Evolutionary conservation across 805 yeast genomes (phyloP).

Genomic region (Candida morakotiae): DNA sequence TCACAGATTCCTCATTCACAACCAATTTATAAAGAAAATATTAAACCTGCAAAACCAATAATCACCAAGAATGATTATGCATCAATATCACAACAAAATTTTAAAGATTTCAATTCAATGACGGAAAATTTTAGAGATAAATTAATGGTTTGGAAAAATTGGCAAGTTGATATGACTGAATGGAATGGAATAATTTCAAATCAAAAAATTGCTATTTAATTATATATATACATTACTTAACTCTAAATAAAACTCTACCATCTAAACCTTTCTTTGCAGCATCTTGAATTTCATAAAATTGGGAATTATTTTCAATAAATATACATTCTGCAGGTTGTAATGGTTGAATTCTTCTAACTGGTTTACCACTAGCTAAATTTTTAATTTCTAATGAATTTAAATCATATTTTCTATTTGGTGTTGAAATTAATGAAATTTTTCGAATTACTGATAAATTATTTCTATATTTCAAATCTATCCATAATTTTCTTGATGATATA

Average conservation of each 20-base stretch:
- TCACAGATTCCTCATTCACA: background rate
- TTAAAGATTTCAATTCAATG: constrained; percentile 20
- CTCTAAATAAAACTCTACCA: constrained; percentile 83
- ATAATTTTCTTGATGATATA: constrained; percentile 76
- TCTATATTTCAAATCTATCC: constrained; percentile 90
- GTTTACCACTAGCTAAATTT: constrained; percentile 70
- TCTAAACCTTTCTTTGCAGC: constrained; percentile 70
- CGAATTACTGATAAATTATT: constrained; percentile 73
- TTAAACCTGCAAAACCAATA: constrained; percentile 25
- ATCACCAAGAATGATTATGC: constrained; percentile 29
- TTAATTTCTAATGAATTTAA: constrained; percentile 62
- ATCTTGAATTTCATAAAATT: constrained; percentile 74
- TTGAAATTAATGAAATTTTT: constrained; percentile 68
- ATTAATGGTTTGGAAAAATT: constrained; percentile 71
- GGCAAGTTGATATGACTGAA: constrained; percentile 80
- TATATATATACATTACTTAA: constrained; percentile 31
- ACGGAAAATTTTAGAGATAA: constrained; percentile 50
- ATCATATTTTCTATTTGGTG: constrained; percentile 75
- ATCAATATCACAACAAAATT: constrained; percentile 18
- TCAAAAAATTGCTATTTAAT: constrained; percentile 26
- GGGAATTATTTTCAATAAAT: constrained; percentile 51
- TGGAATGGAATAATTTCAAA: constrained; percentile 70
- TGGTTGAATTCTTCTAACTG: constrained; percentile 73
- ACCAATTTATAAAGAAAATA: background rate
- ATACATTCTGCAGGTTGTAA: constrained; percentile 86